These are phyloP conservation scores for Podaxis carcinomalis DNA, from an alignment of 768 basidiomycete species.

Conservation along the genomic window DNA sequence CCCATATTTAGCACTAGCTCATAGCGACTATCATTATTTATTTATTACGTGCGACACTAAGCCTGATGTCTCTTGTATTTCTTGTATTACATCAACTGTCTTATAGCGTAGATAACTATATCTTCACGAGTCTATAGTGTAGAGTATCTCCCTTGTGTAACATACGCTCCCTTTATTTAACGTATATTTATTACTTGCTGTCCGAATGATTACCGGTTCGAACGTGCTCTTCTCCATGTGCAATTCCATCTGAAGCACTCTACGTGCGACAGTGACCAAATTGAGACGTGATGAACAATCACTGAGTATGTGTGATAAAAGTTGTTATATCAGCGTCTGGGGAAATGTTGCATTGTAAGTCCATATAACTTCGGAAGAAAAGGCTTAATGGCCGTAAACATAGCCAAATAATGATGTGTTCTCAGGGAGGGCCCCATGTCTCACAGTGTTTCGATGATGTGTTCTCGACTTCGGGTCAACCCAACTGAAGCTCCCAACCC, in stretches of 20 bases:
- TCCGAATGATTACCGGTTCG: background rate
- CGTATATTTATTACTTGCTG: background rate
- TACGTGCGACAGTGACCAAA: background rate
- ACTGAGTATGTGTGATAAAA: background rate
- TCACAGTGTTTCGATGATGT: no score
- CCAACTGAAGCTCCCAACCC: no score
- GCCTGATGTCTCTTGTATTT: background rate
- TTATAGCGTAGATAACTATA: background rate
- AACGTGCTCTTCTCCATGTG: background rate
- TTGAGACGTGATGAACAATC: background rate
- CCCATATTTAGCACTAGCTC: background rate
- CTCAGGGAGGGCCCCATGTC: no score
- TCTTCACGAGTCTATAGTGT: background rate
- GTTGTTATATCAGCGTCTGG: background rate
- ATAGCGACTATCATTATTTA: background rate
- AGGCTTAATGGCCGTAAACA: no score
- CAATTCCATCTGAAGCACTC: background rate
- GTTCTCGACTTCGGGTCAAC: no score
- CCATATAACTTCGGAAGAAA: no score
- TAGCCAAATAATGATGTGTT: no score
- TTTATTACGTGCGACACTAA: background rate
- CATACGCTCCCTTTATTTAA: background rate
- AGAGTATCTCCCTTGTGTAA: background rate
- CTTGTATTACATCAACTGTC: background rate
- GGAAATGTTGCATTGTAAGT: background rate